A percentile compares a stretch with the other conserved stretches of the same genome.
Evolutionary conservation across 148 eudicot species (phyloP).

Genomic region (Polygonum maritimum): DNA sequence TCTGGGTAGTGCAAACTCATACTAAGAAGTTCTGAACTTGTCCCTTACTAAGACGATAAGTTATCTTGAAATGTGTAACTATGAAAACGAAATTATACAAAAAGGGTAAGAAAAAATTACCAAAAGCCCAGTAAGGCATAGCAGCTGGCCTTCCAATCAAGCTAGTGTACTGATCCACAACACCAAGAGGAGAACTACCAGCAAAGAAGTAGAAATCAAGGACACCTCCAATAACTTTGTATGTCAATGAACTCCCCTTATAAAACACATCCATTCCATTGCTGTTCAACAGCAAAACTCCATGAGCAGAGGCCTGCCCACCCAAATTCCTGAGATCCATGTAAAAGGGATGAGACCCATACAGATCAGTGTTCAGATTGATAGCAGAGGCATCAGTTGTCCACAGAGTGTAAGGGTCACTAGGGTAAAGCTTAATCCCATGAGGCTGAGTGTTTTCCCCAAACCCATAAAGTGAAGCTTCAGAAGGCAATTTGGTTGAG

Average conservation of each 20-base stretch:
- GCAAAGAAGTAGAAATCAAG: slow-evolving; percentile 82
- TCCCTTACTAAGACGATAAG: background rate
- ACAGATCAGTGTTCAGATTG: slow-evolving; percentile 64
- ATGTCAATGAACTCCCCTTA: slow-evolving; percentile 66
- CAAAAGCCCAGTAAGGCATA: slow-evolving; percentile 97
- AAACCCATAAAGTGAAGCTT: slow-evolving; percentile 73
- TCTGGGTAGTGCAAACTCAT: background rate
- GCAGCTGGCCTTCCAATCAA: slow-evolving; percentile 90
- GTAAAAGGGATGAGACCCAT: slow-evolving; percentile 91
- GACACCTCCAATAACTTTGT: slow-evolving; percentile 89
- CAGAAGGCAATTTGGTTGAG: slow-evolving; percentile 56
- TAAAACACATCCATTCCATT: slow-evolving; percentile 91
- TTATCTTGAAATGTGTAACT: background rate
- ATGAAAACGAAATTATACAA: background rate
- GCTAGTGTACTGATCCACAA: slow-evolving; percentile 79
- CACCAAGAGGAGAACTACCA: slow-evolving; percentile 66
- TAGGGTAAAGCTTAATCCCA: slow-evolving; percentile 69
- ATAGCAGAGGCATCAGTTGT: slow-evolving; percentile 67
- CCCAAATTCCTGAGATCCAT: slow-evolving; percentile 76
- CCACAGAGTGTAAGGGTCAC: slow-evolving; percentile 74
- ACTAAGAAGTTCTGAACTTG: background rate
- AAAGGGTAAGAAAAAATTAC: slow-evolving; percentile 21
- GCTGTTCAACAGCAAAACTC: slow-evolving; percentile 72
- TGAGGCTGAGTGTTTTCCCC: slow-evolving; percentile 86
- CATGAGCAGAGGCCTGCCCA: slow-evolving; percentile 56